Conservation (phyloP, 305 asterid genomes). For the Striga hermonthica region DNA sequence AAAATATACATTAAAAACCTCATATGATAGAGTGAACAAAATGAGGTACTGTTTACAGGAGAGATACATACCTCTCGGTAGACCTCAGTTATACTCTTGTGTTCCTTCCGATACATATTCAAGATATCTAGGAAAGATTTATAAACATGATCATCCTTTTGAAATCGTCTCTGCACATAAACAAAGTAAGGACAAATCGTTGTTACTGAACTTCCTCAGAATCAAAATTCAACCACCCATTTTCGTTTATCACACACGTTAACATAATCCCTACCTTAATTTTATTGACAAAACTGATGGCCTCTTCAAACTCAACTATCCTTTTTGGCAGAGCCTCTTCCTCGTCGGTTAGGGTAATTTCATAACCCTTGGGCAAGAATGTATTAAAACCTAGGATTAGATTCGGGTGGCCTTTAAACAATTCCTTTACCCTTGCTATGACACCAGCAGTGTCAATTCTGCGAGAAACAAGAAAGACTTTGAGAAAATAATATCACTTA, state of each 20-base stretch:
- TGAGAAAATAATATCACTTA: slow-evolving; percentile 17
- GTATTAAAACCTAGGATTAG: slow-evolving; percentile 95
- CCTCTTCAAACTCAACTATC: slow-evolving; percentile 95
- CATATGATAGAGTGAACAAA: slow-evolving; percentile 18
- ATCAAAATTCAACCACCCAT: slow-evolving; percentile 20
- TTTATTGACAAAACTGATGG: slow-evolving; percentile 89
- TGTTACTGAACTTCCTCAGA: slow-evolving; percentile 15
- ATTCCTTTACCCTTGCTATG: slow-evolving; percentile 84
- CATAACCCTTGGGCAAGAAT: slow-evolving; percentile 96
- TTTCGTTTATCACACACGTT: slow-evolving; percentile 6
- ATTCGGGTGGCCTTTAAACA: slow-evolving; percentile 90
- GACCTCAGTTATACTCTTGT: slow-evolving; percentile 88
- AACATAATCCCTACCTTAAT: slow-evolving; percentile 61
- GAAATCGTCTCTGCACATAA: slow-evolving; percentile 79
- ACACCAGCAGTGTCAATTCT: slow-evolving; percentile 94
- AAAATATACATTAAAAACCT: slow-evolving; percentile 29
- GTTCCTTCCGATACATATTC: slow-evolving; percentile 96
- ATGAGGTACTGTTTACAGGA: slow-evolving; percentile 21
- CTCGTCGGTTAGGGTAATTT: slow-evolving; percentile 80
- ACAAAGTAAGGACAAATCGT: slow-evolving; percentile 23
- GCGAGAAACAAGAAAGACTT: slow-evolving; percentile 36
- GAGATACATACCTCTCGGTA: slow-evolving; percentile 74
- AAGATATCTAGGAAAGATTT: slow-evolving; percentile 93
- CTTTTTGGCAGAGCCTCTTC: slow-evolving; percentile 88
- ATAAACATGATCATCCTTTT: slow-evolving; percentile 85